Evolutionary conservation across 2,329 filamentous ascomycete species (phyloP), one percentile per base, ranked within the genome.

Genomic region (Pseudogymnoascus sp.): DNA sequence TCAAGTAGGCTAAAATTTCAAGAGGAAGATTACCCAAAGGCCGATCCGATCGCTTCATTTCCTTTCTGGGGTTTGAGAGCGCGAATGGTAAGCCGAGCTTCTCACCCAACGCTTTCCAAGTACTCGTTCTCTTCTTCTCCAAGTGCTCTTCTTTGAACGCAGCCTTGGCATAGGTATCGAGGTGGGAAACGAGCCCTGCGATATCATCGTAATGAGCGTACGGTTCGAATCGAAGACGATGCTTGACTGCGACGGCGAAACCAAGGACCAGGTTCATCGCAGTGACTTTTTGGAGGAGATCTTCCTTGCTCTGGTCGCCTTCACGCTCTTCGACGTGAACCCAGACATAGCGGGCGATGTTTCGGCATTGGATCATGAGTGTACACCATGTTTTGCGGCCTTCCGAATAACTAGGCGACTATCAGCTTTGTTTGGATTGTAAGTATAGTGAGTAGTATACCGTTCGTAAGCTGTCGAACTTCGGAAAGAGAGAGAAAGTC

Each of bases 1-100:
- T 84, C 4, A 95, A 75, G 72, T 93, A 88, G 71, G 82, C 88
- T 31, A 95, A 79, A 62, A 95, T 89, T 73, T 96, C 91, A 7
- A 93, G 79, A 0, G 91, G 91, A n/a, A 93, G 80, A 73, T 96
- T 93, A 62, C 91, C 91, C 11, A 93, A 81, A 1, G 90, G 89
- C 68, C 83, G 84, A 66, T 84, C 82, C 12, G 89, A 84, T 46
- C 83, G 82, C 81, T 95, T 95, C 75, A 95, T 80, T 53, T 83
- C 76, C 77, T 92, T 92, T 64, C 89, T 83, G 0, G 91, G 91
- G 75, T 95, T 95, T 61, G 86, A 89, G 64, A 85, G 82, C 4
- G 90, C 89, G 70, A 93, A 90, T 0, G 88, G 85, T 5, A 96
- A 75, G 3, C 91, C 91, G 0, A 96, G 82, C 67, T 89, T 90